These are phyloP conservation scores for Akanthomyces uredinophilus DNA, from an alignment of 2,329 filamentous ascomycete genomes.

Conservation along the genomic window DNA sequence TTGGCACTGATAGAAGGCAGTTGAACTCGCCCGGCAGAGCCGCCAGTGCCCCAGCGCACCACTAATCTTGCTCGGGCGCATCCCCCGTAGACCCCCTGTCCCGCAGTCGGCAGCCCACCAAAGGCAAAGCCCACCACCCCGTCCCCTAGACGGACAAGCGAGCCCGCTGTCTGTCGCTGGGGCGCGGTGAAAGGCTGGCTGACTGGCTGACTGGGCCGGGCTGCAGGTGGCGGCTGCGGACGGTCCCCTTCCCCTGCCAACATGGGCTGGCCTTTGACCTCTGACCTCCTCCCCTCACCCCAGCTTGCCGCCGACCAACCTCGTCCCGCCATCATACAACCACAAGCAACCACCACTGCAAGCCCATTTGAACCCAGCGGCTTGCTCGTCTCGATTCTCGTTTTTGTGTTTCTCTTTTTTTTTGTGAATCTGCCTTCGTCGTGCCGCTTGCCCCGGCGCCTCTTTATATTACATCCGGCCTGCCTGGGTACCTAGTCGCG, in stretches of 20 bases:
- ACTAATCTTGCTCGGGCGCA: no score
- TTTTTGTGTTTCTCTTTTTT: background rate
- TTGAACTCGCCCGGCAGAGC: no score
- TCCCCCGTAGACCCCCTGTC: no score
- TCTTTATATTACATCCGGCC: background rate
- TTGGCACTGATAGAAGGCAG: no score
- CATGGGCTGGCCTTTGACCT: background rate
- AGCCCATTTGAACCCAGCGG: background rate
- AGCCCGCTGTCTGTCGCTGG: no score
- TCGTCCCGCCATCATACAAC: conserved; percentile 8
- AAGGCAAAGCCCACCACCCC: no score
- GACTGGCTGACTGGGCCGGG: background rate
- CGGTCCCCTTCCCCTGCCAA: background rate
- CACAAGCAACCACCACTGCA: background rate
- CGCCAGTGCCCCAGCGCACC: no score
- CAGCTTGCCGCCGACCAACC: background rate
- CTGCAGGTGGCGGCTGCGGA: background rate
- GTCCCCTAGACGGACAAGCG: no score
- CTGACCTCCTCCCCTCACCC: background rate
- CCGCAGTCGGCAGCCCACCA: no score
- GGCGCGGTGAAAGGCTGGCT: background rate
- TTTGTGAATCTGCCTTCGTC: background rate
- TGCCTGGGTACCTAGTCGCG: background rate
- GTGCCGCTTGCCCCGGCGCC: background rate
- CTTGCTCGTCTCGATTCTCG: background rate